Evolutionary conservation across 345 rosid species (phyloP).

Genomic region (Acer saccharum): DNA sequence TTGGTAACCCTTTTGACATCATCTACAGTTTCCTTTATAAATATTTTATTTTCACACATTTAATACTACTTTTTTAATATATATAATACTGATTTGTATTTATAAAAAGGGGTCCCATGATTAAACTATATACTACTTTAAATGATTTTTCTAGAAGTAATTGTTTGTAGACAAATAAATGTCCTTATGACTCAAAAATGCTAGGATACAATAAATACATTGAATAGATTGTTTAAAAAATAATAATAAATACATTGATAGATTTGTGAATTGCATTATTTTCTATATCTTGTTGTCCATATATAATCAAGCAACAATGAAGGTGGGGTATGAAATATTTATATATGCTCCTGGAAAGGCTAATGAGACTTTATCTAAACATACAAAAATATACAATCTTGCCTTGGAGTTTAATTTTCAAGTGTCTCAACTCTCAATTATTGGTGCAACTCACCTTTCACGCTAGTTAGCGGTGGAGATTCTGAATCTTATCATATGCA

Average conservation of each 20-base stretch:
- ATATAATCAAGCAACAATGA: not conserved
- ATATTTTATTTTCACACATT: too few relatives aligned
- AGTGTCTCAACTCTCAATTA: not conserved
- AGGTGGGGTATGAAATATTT: slow-evolving; percentile 1
- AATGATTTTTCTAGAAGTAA: not conserved
- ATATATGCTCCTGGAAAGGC: not conserved
- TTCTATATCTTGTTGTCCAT: not conserved
- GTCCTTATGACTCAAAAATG: too few relatives aligned
- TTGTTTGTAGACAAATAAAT: too few relatives aligned
- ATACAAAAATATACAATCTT: not conserved
- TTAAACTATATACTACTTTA: too few relatives aligned
- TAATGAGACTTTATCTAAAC: not conserved
- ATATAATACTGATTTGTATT: too few relatives aligned
- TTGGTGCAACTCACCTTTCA: too few relatives aligned
- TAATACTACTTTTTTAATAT: too few relatives aligned
- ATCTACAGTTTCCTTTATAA: not conserved
- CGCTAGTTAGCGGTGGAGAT: too few relatives aligned
- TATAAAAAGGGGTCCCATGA: too few relatives aligned
- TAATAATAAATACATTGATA: not conserved
- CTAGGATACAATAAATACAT: too few relatives aligned
- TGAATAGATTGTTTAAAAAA: too few relatives aligned
- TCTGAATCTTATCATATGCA: too few relatives aligned
- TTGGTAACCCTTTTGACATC: not conserved
- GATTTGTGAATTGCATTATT: not conserved
- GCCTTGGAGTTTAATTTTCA: not conserved